Evolutionary conservation across 2,329 filamentous ascomycete genomes (phyloP), one percentile per base, ranked within the genome.

Genomic region (Madurella fahalii): DNA sequence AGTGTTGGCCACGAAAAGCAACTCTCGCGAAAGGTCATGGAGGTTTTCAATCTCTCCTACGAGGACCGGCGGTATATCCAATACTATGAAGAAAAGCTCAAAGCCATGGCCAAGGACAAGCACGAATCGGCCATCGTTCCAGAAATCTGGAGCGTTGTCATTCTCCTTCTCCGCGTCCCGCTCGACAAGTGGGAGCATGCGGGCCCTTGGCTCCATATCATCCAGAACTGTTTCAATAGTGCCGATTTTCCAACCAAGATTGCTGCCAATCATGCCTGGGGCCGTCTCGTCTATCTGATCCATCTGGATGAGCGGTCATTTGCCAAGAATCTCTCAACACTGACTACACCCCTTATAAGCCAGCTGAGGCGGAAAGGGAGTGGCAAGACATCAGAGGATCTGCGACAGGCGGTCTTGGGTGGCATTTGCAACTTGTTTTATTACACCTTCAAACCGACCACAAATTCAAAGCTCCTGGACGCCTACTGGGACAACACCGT

Each of bases 191-290:
- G 93, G 89, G 78, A 85, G 32, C 82, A 87, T 64, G 84, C 90
- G 58, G 80, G 77, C 30, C 77, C 81, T 5, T 96, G 90, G 88
- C 76, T 96, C 8, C 79, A 80, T 32, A 79, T 96, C 9, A 85
- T 95, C 16, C 87, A 96, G 64, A 79, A 79, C 58, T 94, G 90
- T 65, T 90, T 97, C 71, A 95, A 95, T 66, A 87, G 84, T 61
- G 81, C 81, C 50, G 90, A 96, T 59, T 73, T 79, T 3, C 73
- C 79, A 43, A 87, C 86, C 43, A 90, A 86, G 63, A 77, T 83
- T 13, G 85, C 95, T 64, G 89, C 92, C 18, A 90, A 93, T 64
- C 75, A 85, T 53, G 91, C 91, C 1, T 96, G 93, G 89, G 90
- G 89, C 63, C 86, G 89, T 50, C 83, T 96, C 43, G 81, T 94